Evolutionary conservation across 23 red algal genomes (phyloP).

Genomic region (Gracilaria vermiculophylla): DNA sequence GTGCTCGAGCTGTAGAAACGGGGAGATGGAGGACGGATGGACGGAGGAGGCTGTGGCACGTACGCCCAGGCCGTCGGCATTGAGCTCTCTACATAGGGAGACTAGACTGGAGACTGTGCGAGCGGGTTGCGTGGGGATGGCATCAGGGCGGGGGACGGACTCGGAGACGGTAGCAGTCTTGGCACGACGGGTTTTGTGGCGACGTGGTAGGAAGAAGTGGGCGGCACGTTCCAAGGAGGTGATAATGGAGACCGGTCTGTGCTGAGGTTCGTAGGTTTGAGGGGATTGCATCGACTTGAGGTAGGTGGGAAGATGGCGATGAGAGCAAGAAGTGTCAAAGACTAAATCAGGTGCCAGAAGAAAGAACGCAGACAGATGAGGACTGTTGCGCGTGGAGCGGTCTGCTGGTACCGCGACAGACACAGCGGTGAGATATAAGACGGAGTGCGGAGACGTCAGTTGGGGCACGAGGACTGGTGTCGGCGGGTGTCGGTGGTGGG

Average conservation of each 20-base stretch:
- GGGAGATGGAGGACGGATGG: constrained; percentile 32
- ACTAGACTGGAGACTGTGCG: constrained; percentile 5
- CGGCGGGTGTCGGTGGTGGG: too few species aligned
- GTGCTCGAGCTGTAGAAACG: constrained; percentile 42
- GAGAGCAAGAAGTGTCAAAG: not conserved
- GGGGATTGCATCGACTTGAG: constrained; percentile 22
- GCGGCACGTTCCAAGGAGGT: constrained; percentile 41
- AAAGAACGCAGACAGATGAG: not conserved
- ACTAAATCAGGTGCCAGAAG: not conserved
- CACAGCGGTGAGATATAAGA: too few species aligned
- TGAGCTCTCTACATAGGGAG: constrained; percentile 31
- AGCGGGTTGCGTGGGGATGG: not conserved
- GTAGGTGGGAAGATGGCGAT: not conserved
- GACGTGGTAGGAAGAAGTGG: constrained; percentile 33
- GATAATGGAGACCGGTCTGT: constrained; percentile 11
- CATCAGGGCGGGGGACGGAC: not conserved
- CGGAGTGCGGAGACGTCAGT: too few species aligned
- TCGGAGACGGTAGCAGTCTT: not conserved
- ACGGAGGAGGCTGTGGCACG: constrained; percentile 17
- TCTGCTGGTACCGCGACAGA: too few species aligned
- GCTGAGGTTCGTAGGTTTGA: not conserved
- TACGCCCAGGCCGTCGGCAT: constrained; percentile 28
- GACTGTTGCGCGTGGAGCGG: too few species aligned
- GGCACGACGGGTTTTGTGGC: not conserved
- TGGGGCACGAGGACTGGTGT: too few species aligned